These are phyloP conservation scores for Daldinia loculata DNA, from an alignment of 495 filamentous ascomycete genomes.

Conservation along the genomic window DNA sequence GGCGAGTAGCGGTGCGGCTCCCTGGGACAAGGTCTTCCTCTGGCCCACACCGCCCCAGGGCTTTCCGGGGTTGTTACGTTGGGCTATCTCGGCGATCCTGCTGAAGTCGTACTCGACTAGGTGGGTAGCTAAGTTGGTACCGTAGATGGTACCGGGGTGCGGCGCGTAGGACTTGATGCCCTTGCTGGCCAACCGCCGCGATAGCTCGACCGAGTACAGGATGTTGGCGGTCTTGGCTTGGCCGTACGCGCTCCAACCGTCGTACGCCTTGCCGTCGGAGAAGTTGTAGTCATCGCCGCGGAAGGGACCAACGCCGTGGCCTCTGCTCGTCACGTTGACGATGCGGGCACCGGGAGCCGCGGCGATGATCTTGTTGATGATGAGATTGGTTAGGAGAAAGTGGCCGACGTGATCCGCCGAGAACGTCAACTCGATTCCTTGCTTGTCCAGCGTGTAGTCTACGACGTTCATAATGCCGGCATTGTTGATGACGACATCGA, in stretches of 20 bases:
- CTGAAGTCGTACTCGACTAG: slow-evolving; percentile 25
- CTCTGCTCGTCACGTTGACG: slow-evolving; percentile 54
- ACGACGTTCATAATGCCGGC: slow-evolving; percentile 69
- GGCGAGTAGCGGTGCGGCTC: slow-evolving; percentile 22
- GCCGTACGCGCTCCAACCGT: slow-evolving; percentile 59
- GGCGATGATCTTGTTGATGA: slow-evolving; percentile 58
- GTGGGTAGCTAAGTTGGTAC: slow-evolving; percentile 45
- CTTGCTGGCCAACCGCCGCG: slow-evolving; percentile 46
- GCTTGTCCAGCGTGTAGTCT: slow-evolving; percentile 49
- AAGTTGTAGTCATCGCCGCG: slow-evolving; percentile 63
- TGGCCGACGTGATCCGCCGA: slow-evolving; percentile 67
- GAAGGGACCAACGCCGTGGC: slow-evolving; percentile 52
- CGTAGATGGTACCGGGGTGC: slow-evolving; percentile 54
- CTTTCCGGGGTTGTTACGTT: slow-evolving; percentile 47
- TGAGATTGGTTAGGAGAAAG: slow-evolving; percentile 64
- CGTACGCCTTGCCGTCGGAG: slow-evolving; percentile 49
- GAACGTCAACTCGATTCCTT: slow-evolving; percentile 64
- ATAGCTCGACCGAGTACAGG: slow-evolving; percentile 61
- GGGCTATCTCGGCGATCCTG: slow-evolving; percentile 29
- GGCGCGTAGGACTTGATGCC: slow-evolving; percentile 48
- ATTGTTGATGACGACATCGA: slow-evolving; percentile 76
- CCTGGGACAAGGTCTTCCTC: slow-evolving; percentile 17
- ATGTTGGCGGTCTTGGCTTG: slow-evolving; percentile 71
- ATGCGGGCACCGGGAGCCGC: slow-evolving; percentile 45
- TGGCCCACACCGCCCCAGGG: background rate